Evolutionary conservation across 129 eudicot species (phyloP), one percentile per base, ranked within the genome.

Genomic region (Mikania micrantha): DNA sequence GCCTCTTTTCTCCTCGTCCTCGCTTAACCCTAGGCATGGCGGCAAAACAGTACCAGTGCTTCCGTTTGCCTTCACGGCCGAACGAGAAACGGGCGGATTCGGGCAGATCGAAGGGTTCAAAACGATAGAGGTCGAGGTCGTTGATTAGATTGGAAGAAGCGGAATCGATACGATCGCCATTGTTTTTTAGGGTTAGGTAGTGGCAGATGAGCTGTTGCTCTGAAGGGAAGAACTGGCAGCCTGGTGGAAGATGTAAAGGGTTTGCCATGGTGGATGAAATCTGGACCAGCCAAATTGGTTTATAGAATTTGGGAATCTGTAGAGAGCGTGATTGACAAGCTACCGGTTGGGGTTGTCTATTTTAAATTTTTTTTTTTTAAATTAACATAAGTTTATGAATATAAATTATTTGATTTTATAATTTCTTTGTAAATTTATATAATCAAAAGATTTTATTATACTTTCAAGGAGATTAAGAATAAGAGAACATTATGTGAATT

Each of bases 191-290:
- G 28, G 74, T 66, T 21, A 85, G 79, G 79, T 85, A 85, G 75
- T 77, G 64, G 57, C 53, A 28, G 63, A 85, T 61, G 66, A 85
- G 83, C 3, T 85, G 81, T 38, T 82, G 61, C 6, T 85, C 91
- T 8, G 91, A 74, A 8, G 87, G 91, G 64, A 58, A 82, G 71
- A 85, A 85, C 32, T 84, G 85, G 60, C 81, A 76, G 42, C 91
- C 91, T 0, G 91, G 88, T 1, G 87, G 87, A 10, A 68, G 70
- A 60, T 73, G 54, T 21, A 44, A 34, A 3, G 63, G 57, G 39
- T 66, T 80, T 71, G 72, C 85, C 88, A 83, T 83, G 15, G 35
- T 40, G 63, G 75, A 80, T 70, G 78, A 75, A 24, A n/a, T 48
- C 9, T 29, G 41, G 49, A n/a, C n/a, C n/a, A n/a, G n/a, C n/a